Evolutionary conservation across 805 yeast genomes (phyloP).

Genomic region (Saccharomyces kudriavzevii): DNA sequence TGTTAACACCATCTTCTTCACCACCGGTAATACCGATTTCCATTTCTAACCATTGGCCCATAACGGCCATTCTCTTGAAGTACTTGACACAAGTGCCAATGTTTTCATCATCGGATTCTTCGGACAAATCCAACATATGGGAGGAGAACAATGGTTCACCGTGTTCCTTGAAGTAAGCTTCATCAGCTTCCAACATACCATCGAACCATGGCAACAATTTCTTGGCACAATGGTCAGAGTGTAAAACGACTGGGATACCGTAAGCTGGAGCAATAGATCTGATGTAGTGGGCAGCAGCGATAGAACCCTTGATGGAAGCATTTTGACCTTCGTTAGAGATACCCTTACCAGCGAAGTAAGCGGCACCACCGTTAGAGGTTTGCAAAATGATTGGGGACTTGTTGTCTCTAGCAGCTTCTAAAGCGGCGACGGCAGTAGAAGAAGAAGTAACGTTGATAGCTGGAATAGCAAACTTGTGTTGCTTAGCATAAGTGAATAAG

Average conservation of each 20-base stretch:
- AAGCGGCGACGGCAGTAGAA: conserved; percentile 92
- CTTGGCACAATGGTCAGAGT: conserved; percentile 98
- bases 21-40: conserved; percentile 99
- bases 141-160: conserved; percentile 97
- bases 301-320: conserved; percentile 89
- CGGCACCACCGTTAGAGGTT: conserved; percentile 98
- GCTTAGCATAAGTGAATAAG: conserved; percentile 87
- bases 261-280: conserved; percentile 93
- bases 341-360: conserved; percentile 99
- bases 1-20: conserved; percentile 99
- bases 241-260: conserved; percentile 93
- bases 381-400: conserved; percentile 93
- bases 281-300: conserved; percentile 97
- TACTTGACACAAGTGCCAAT: conserved; percentile 88
- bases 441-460: conserved; percentile 98
- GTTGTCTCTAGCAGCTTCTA: conserved; percentile 94
- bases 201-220: conserved; percentile 97
- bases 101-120: conserved; percentile 94
- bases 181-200: conserved; percentile 95
- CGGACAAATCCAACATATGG: conserved; percentile 97
- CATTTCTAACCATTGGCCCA: conserved; percentile 98
- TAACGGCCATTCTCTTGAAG: conserved; percentile 87
- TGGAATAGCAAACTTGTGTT: conserved; percentile 91
- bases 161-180: conserved; percentile 74
- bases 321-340: conserved; percentile 85